Base-by-base conservation (phyloP, 352 stramenopile genomes). In the Phytophthora boehmeriae region DNA sequence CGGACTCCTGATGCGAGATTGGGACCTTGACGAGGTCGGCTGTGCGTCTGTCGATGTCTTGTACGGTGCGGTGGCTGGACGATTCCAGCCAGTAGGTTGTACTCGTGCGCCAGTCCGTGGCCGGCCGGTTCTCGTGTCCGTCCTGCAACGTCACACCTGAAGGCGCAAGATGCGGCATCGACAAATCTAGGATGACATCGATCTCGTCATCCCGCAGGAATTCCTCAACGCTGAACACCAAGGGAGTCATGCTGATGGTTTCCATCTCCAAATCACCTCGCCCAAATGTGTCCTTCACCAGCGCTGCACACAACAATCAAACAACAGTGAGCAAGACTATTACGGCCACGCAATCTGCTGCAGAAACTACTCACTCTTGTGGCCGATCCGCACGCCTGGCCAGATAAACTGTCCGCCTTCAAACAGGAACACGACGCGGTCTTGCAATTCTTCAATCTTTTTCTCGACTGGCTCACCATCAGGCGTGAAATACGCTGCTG, bases 161-260 rank as follows among this genome's bases (percentile, higher is more conserved):
- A 11, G 83, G 79, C 19, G 69, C 64, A 25, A 93, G 54, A 42
- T 92, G 79, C 22, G 75, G 62, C 54, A 89, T 71, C 25, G 84
- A 90, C 47, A 91, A 59, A 2, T 90, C 76, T 41, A 92, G 48
- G 54, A 92, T 82, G 30, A 89, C 43, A 52, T 90, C 84, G 42
- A 93, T 90, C 51, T 93, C 82, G 27, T 90, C 76, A 54, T 93
- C 78, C 13, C 75, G 77, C 9, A 91, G 69, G 35, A 92, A 92
- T 28, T 93, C 80, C 13, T 91, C 80, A 4, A 91, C 78, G 17
- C 69, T 66, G 52, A 93, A 91, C 28, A 93, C 80, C 2, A 93
- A 75, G 25, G 81, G 78, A 1, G 63, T 75, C 72, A 89, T 89
- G 38, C 73, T 89, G 48, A 86, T 57, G 16, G 82, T 89, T 54